Conservation (phyloP, 371 early-diverging fungal species). For the Syncephalastrum sp. region DNA sequence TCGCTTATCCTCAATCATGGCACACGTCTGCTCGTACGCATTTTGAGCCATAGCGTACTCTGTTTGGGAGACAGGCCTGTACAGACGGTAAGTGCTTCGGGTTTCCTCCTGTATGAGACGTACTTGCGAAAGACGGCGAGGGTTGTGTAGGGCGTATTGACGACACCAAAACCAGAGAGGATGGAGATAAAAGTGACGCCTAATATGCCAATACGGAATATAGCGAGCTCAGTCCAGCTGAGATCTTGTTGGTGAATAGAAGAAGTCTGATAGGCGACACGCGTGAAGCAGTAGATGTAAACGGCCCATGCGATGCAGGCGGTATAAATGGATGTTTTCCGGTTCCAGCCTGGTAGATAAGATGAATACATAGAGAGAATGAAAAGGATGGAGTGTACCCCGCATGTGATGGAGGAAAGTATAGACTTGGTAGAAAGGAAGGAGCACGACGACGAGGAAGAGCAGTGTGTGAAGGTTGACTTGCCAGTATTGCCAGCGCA, state of each 20-base stretch:
- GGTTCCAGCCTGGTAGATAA: conserved; percentile 25
- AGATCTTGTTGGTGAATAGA: neutral
- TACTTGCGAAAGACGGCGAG: conserved; percentile 28
- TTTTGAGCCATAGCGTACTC: conserved; percentile 33
- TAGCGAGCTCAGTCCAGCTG: conserved; percentile 62
- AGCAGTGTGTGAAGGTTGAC: conserved; percentile 65
- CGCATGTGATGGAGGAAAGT: conserved; percentile 52
- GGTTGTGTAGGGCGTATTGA: conserved; percentile 80
- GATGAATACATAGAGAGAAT: too few species aligned
- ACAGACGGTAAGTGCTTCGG: neutral
- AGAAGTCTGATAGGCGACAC: conserved; percentile 15
- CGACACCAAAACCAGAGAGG: conserved; percentile 94
- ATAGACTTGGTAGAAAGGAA: conserved; percentile 79
- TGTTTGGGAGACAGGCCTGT: conserved; percentile 30
- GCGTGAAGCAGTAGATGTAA: conserved; percentile 72
- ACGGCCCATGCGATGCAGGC: conserved; percentile 51
- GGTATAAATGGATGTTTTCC: conserved; percentile 24
- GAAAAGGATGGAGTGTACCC: conserved; percentile 11
- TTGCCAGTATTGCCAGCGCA: conserved; percentile 79
- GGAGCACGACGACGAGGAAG: conserved; percentile 61
- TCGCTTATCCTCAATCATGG: conserved; percentile 31
- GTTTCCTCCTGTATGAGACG: neutral
- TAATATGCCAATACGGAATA: conserved; percentile 81
- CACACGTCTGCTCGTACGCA: conserved; percentile 34
- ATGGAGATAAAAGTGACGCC: conserved; percentile 92